Evolutionary conservation across 2,329 filamentous ascomycete species (phyloP).

Genomic region (Talaromyces funiculosus): DNA sequence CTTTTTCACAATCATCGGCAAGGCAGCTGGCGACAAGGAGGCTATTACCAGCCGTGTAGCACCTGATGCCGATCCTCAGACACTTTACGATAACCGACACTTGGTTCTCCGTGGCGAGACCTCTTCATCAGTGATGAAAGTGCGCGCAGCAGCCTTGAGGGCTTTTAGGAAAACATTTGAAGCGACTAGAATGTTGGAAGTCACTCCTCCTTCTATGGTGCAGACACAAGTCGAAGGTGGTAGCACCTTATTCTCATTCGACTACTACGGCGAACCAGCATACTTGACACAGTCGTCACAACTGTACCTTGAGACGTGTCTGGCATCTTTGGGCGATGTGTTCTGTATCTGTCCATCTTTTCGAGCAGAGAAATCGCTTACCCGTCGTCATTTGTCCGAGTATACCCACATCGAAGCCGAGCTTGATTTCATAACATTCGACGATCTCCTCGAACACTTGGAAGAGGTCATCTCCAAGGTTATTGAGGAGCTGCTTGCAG

Average conservation of each 20-base stretch:
- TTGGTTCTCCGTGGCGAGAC: slow-evolving; percentile 79
- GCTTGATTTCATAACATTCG: slow-evolving; percentile 90
- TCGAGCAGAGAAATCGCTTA: slow-evolving; percentile 93
- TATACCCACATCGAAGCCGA: slow-evolving; percentile 97
- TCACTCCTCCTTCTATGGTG: slow-evolving; percentile 82
- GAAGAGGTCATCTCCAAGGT: slow-evolving; percentile 85
- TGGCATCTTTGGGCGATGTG: slow-evolving; percentile 86
- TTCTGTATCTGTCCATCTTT: slow-evolving; percentile 99
- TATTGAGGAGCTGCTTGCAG: slow-evolving; percentile 67
- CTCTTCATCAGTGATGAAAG: slow-evolving; percentile 78
- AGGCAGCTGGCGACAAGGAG: slow-evolving; percentile 79
- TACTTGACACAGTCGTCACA: slow-evolving; percentile 97
- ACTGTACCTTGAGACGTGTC: slow-evolving; percentile 91
- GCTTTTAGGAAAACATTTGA: slow-evolving; percentile 77
- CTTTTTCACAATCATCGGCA: slow-evolving; percentile 74
- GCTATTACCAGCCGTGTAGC: slow-evolving; percentile 81
- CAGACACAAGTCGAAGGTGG: slow-evolving; percentile 95
- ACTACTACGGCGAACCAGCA: slow-evolving; percentile 83
- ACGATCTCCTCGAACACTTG: slow-evolving; percentile 79
- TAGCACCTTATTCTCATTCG: slow-evolving; percentile 80
- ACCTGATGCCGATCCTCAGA: slow-evolving; percentile 62
- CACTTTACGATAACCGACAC: slow-evolving; percentile 75
- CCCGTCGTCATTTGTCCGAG: slow-evolving; percentile 87
- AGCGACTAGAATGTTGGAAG: slow-evolving; percentile 71
- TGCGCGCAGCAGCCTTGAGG: slow-evolving; percentile 72